Conservation (phyloP, 179 eudicot species). For the Beta lomatogona region DNA sequence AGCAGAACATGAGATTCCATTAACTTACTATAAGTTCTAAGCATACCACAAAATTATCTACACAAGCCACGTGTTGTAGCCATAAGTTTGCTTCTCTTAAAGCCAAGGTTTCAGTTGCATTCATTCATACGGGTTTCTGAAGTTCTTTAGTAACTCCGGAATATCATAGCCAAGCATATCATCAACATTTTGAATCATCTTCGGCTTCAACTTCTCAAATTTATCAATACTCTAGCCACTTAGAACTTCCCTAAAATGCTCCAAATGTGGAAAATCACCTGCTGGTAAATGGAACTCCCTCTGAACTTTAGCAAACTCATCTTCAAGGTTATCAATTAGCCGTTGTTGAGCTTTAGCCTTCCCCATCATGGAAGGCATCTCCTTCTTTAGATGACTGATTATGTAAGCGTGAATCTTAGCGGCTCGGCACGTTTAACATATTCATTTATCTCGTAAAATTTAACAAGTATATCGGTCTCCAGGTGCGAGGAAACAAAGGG, state of each 20-base stretch:
- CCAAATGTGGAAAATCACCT: slow-evolving; percentile 83
- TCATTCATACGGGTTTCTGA: slow-evolving; percentile 80
- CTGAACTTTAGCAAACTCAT: slow-evolving; percentile 80
- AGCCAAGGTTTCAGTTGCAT: not conserved
- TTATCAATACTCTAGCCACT: slow-evolving; percentile 66
- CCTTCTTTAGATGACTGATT: slow-evolving; percentile 88
- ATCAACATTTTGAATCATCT: slow-evolving; percentile 86
- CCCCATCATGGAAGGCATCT: slow-evolving; percentile 95
- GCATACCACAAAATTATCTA: slow-evolving; percentile 28
- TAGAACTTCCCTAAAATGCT: slow-evolving; percentile 73
- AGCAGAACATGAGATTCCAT: slow-evolving; percentile 8
- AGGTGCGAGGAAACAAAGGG: not conserved
- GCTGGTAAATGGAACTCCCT: slow-evolving; percentile 77
- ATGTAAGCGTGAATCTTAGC: slow-evolving; percentile 94
- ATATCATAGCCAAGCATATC: slow-evolving; percentile 94
- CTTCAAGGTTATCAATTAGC: slow-evolving; percentile 72
- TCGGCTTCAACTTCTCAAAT: slow-evolving; percentile 91
- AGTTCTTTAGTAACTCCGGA: slow-evolving; percentile 82
- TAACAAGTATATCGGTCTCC: not conserved
- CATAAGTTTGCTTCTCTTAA: not conserved
- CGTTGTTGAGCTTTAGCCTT: slow-evolving; percentile 73
- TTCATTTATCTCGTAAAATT: slow-evolving; percentile 71
- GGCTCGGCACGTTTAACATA: slow-evolving; percentile 96
- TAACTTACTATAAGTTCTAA: not conserved
- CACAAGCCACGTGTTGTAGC: slow-evolving; percentile 10